Percentiles rank a stretch among this genome's conserved stretches.
Conservation (phyloP, 257 asterid species). For the Solanum microdontum region DNA sequence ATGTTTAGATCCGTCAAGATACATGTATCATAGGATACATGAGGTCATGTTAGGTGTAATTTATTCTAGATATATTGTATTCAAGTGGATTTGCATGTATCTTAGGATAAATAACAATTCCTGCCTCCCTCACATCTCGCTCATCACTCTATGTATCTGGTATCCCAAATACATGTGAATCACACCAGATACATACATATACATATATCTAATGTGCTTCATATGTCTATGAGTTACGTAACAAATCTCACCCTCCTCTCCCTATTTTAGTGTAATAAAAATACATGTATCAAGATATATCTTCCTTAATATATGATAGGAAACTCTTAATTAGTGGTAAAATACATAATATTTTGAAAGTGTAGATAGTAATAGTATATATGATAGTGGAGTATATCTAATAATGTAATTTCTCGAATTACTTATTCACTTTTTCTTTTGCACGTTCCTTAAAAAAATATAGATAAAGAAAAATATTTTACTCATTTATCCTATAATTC, state of each 20-base stretch:
- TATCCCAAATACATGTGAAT: background rate
- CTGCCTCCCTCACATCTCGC: background rate
- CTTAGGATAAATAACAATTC: background rate
- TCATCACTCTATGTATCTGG: background rate
- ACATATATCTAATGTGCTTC: background rate
- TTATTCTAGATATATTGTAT: too few relatives aligned
- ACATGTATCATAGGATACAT: too few relatives aligned
- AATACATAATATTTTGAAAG: too few relatives aligned
- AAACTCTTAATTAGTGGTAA: too few relatives aligned
- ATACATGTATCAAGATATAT: background rate
- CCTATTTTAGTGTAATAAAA: too few relatives aligned
- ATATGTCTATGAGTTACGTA: background rate
- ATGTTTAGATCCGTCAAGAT: too few relatives aligned
- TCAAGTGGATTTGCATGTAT: background rate
- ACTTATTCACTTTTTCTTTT: too few relatives aligned
- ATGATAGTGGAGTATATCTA: background rate
- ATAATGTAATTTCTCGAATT: background rate
- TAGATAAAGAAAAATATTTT: too few relatives aligned
- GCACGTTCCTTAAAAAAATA: background rate
- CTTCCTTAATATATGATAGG: background rate
- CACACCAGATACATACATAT: too few relatives aligned
- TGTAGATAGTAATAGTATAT: too few relatives aligned
- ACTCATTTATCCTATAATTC: background rate
- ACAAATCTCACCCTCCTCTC: background rate
- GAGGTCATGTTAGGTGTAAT: too few relatives aligned